Conservation (phyloP, 495 filamentous ascomycete genomes). For the Rhypophila decipiens region DNA sequence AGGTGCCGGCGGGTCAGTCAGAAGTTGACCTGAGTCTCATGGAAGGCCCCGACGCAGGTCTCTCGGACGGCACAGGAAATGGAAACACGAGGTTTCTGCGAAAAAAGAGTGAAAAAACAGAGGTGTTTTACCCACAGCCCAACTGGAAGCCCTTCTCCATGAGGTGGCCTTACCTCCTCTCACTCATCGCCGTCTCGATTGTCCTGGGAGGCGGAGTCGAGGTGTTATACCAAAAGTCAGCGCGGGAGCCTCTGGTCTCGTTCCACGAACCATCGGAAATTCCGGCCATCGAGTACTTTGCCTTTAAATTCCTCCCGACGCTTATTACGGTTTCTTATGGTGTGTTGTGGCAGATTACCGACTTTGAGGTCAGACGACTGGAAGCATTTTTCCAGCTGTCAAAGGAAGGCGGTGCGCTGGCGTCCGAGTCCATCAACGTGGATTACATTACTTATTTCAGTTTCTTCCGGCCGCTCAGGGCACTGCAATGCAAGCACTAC, state of each 20-base stretch:
- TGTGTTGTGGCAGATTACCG: constrained; percentile 67
- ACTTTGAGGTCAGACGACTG: constrained; percentile 67
- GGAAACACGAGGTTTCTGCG: constrained; percentile 20
- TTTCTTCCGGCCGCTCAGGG: constrained; percentile 55
- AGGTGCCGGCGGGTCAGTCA: constrained; percentile 18
- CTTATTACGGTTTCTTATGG: constrained; percentile 63
- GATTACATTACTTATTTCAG: constrained; percentile 63
- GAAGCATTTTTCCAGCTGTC: constrained; percentile 73
- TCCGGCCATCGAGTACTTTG: constrained; percentile 49
- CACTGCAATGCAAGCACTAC: constrained; percentile 54
- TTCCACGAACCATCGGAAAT: constrained; percentile 51
- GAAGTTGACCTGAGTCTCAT: constrained; percentile 37
- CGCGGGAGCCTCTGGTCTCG: constrained; percentile 31
- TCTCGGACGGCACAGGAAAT: no score
- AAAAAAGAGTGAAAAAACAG: constrained; percentile 19
- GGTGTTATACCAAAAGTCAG: constrained; percentile 53
- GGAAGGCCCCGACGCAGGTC: constrained; percentile 20
- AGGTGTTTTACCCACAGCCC: constrained; percentile 52
- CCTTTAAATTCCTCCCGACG: constrained; percentile 67
- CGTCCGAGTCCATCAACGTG: constrained; percentile 62
- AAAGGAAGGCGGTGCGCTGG: constrained; percentile 54
- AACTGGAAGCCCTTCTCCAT: constrained; percentile 71
- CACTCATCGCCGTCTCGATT: constrained; percentile 52
- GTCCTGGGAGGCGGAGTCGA: constrained; percentile 52
- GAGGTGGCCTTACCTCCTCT: constrained; percentile 53